Evolutionary conservation across 2,329 filamentous ascomycete species (phyloP), one percentile per base, ranked within the genome.

Genomic region (Diaporthe sp.): DNA sequence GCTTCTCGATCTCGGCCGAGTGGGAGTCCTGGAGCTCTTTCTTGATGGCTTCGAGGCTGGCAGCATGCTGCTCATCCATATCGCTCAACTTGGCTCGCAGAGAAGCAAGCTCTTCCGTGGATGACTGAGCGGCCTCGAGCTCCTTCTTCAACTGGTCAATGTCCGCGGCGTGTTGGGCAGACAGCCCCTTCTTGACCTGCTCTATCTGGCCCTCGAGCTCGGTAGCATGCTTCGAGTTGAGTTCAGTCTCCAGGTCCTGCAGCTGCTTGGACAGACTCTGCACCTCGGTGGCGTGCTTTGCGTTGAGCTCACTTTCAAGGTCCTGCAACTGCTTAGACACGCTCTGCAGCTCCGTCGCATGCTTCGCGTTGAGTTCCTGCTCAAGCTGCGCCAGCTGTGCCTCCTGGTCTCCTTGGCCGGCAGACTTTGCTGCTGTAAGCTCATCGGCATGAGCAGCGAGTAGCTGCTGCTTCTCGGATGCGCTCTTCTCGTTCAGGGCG

Each of bases 1-100:
- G 80, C 77, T 87, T 86, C 77, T 88, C 85, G 33, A 90, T 82
- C 75, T 89, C 86, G 30, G 82, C 82, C 55, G 86, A 83, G 71
- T 88, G 84, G 30, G 82, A 79, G 38, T 82, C 80, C 54, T 87
- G 83, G 35, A 80, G 81, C 66, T 85, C 82, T 45, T 85, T 84
- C 82, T 86, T 87, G 50, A 83, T 77, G 15, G 81, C 78, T 54
- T 85, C 83, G 7, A 88, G 79, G 25, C 81, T 81, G 28, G 80
- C 77, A 6, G 80, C 79, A 69, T 85, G 81, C 28, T 81, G 79
- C 54, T 80, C 80, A 66, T 84, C 82, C 2, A 82, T 80, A 40
- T 82, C 81, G 54, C 80, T 80, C 28, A 86, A 78, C 54, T 83
- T 81, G 6, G 80, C 77, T 30, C 81, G 77, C 28, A 81, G 78